Conservation (phyloP, 352 stramenopile species). For the Globisporangium splendens region DNA sequence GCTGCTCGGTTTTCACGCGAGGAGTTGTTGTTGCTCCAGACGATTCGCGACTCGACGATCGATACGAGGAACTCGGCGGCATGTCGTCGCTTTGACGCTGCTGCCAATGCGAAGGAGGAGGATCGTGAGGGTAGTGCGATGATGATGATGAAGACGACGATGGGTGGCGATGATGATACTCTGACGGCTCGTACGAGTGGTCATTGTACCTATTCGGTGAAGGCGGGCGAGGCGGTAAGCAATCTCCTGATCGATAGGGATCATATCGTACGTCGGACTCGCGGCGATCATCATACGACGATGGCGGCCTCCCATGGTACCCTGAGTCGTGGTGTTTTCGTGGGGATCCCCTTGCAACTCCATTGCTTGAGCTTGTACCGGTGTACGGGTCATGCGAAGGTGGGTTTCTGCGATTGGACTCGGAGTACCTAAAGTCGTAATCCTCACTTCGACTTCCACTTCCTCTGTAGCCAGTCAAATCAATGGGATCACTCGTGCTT, state of each 20-base stretch:
- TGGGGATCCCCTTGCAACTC: too few species aligned
- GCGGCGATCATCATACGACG: not conserved
- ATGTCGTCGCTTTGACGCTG: slow-evolving; percentile 1
- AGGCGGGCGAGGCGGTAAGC: slow-evolving; percentile 11
- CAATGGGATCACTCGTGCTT: slow-evolving; percentile 13
- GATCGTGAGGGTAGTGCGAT: slow-evolving; percentile 4
- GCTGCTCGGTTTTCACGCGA: not conserved
- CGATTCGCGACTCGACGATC: not conserved
- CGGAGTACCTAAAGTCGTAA: too few species aligned
- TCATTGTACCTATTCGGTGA: slow-evolving; percentile 16
- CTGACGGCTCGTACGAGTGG: slow-evolving; percentile 12
- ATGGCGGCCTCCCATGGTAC: too few species aligned
- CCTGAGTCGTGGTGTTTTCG: too few species aligned
- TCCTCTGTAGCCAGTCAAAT: slow-evolving; percentile 9
- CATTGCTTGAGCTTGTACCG: too few species aligned
- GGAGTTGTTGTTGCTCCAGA: not conserved
- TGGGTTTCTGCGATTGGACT: too few species aligned
- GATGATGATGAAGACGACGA: not conserved
- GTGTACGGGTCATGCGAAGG: too few species aligned
- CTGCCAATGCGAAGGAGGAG: slow-evolving; percentile 1
- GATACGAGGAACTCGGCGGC: not conserved
- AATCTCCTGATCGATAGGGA: slow-evolving; percentile 14
- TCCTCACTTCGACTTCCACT: slow-evolving; percentile 14
- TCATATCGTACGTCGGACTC: slow-evolving; percentile 13
- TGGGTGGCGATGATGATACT: slow-evolving; percentile 18